Evolutionary conservation across 495 filamentous ascomycete genomes (phyloP).

Genomic region (Trichoderma erinaceum): DNA sequence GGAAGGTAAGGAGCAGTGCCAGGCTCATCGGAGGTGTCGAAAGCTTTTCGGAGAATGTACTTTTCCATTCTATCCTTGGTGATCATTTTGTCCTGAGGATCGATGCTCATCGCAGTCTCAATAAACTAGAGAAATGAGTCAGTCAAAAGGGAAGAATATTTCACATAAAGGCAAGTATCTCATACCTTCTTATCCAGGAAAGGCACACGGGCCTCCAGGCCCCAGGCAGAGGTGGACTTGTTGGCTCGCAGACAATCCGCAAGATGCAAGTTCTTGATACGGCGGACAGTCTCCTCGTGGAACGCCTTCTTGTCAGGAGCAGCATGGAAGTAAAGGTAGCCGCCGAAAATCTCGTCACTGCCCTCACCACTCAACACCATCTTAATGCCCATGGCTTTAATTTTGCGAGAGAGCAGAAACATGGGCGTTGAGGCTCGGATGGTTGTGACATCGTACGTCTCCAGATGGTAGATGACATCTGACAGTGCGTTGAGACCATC

Average conservation of each 20-base stretch:
- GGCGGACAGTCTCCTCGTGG: conserved; percentile 85
- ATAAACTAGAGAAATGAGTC: conserved; percentile 57
- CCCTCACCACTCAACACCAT: conserved; percentile 98
- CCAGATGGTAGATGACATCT: conserved; percentile 96
- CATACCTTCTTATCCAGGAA: conserved; percentile 86
- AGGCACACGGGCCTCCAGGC: conserved; percentile 93
- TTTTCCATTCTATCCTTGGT: conserved; percentile 88
- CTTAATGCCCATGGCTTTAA: conserved; percentile 98
- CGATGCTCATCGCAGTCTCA: conserved; percentile 82
- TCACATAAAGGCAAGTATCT: conserved; percentile 17
- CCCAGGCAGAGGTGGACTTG: conserved; percentile 99
- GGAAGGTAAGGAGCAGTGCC: conserved; percentile 76
- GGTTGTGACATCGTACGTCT: conserved; percentile 96
- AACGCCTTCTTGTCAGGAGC: conserved; percentile 86
- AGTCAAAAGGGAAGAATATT: neutral
- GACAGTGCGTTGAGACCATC: conserved; percentile 93
- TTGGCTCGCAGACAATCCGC: conserved; percentile 95
- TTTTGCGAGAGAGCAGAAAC: conserved; percentile 95
- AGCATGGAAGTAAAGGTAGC: conserved; percentile 96
- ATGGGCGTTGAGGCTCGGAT: conserved; percentile 98
- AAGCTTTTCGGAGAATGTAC: conserved; percentile 93
- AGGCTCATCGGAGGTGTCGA: conserved; percentile 85
- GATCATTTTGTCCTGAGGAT: conserved; percentile 93
- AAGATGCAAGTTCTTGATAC: conserved; percentile 92
- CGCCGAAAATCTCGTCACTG: conserved; percentile 95